Base-by-base conservation (phyloP, 176 grass and related monocot genomes). In the Oryza rufipogon region DNA sequence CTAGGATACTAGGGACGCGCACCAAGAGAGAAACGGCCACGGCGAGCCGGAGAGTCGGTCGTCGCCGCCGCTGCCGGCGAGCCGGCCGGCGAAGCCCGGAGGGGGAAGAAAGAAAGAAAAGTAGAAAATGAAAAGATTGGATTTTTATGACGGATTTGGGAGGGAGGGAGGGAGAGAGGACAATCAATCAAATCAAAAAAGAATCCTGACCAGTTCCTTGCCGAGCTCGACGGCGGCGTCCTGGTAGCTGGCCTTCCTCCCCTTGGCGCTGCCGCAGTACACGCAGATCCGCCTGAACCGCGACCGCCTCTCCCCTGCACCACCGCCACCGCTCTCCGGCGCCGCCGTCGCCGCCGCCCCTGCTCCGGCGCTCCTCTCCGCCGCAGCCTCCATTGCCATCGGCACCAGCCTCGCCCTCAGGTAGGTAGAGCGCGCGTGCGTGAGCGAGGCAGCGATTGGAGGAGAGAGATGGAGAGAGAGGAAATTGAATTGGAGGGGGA, bases 201-300 rank as follows among this genome's bases (percentile, higher is more conserved):
- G 5, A 38, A 4, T 42, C 42, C 73, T 2, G 30, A 97, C 94
- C 92, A 97, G 83, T 78, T 97, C 83, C 67, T 87, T 88, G 75
- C 94, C 94, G 73, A 97, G 92, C 80, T 97, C 89, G 66, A 97
- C 83, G 64, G 94, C 94, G 70, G 94, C 94, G 52, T 90, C 86
- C 84, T 94, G 91, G 86, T 97, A 97, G 78, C 87, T 94, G 2
- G 82, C 52, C 80, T 97, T 97, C 14, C 87, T 84, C 56, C 94
- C 94, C 71, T 87, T 89, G 20, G 90, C 83, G 86, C 89, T 97
- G 60, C 94, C 94, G 76, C 94, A 97, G 83, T 92, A 97, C 14
- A 97, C 94, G 80, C 94, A 97, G 75, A 97, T 97, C 83, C 92
- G 89, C 36, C 49, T 64, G 83, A 97, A 97, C 77, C 92, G 85